phyloP scores from a whole-genome alignment of 2,329 filamentous ascomycete genomes.

The Rutstroemia sydowiana region DNA sequence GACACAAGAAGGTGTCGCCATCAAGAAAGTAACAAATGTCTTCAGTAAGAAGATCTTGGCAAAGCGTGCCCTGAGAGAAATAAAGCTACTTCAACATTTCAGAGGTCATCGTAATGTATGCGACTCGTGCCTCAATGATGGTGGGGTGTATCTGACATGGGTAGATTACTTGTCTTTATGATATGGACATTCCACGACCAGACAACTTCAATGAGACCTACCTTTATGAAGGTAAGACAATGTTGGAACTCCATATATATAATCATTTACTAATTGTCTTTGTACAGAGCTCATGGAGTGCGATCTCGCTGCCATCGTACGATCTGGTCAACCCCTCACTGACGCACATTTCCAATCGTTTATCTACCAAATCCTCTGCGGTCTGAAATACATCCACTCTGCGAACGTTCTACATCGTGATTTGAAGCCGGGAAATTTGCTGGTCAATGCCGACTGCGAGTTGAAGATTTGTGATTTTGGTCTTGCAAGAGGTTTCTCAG shows the following conservation, averaged over 20 bases:
- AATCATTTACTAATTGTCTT: conserved; percentile 15
- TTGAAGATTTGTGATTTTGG: conserved; percentile 98
- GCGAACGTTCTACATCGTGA: conserved; percentile 88
- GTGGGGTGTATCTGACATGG: conserved; percentile 31
- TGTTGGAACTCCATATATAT: not conserved
- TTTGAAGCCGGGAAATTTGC: conserved; percentile 96
- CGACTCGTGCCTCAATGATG: conserved; percentile 17
- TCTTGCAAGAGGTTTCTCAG: conserved; percentile 85
- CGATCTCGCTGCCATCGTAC: conserved; percentile 94
- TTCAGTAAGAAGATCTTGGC: conserved; percentile 99
- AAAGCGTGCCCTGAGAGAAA: conserved; percentile 94
- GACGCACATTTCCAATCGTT: conserved; percentile 99
- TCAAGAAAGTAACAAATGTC: conserved; percentile 99
- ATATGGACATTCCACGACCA: conserved; percentile 97
- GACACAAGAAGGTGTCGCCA: conserved; percentile 87
- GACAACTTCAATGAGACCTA: conserved; percentile 99
- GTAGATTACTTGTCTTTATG: conserved; percentile 96
- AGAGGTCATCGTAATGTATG: conserved; percentile 78
- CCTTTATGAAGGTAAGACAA: conserved; percentile 76
- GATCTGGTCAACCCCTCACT: conserved; percentile 92
- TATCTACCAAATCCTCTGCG: conserved; percentile 85
- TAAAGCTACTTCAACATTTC: conserved; percentile 98
- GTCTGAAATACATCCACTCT: conserved; percentile 83
- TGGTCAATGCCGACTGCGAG: conserved; percentile 90
- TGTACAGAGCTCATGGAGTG: conserved; percentile 92